Evolutionary conservation across 495 filamentous ascomycete genomes (phyloP), one percentile per base, ranked within the genome.

Genomic region (Xylaria venustula): DNA sequence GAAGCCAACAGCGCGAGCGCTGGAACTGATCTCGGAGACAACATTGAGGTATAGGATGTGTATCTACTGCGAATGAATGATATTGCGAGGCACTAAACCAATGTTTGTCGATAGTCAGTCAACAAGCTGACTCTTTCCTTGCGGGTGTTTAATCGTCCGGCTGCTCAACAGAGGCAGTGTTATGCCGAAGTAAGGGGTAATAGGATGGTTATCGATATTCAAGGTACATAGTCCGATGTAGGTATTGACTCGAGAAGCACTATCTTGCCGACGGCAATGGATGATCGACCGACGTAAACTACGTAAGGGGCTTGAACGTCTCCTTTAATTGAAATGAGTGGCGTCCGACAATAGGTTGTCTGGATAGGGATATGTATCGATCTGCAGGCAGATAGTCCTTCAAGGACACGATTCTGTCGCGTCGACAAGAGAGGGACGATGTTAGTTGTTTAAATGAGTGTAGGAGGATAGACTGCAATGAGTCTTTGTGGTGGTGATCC

Each of bases 1-100:
- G 73, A 64, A n/a, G 69, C 73, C 66, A 82, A 63, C 57, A 82
- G 75, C 67, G 69, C 73, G 40, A 70, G n/a, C 54, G 71, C 78
- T 42, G 77, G 67, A 58, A 42, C 48, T 17, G 64, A 64, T 58
- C 72, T 62, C 7, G 71, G 69, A 32, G 73, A 54, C 25, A 69
- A 45, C 70, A 76, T 65, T 66, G 73, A 73, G 56, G 64, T 61
- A 14, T 19, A 12, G 49, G 3, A 4, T 41, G 46, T 28, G 8
- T 49, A 23, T n/a, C 45, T 11, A 19, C 3, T 4, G 15, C 12
- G 25, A 22, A 20, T 45, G 47, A 25, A 32, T 50, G 47, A 17
- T 46, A 8, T 23, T 56, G 25, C 40, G 59, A 47, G 49, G 30
- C 30, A 52, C 30, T 5, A 22, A 37, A 30, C 30, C 28, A 37